Percentiles rank a stretch among this genome's conserved stretches.
Evolutionary conservation across 768 basidiomycete genomes (phyloP).

Genomic region (Mycena rebaudengoi): DNA sequence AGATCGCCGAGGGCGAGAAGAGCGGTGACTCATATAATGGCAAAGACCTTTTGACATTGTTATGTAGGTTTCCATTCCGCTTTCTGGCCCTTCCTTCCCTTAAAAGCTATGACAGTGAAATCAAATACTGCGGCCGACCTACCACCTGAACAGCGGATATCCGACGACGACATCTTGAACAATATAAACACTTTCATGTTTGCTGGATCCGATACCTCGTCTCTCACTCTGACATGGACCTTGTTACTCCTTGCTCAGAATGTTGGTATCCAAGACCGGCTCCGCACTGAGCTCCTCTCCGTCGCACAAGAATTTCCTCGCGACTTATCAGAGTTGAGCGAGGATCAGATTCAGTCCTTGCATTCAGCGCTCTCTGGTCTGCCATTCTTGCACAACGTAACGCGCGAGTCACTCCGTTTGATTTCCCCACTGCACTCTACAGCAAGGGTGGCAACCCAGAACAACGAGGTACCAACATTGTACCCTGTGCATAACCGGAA

Average conservation of each 20-base stretch:
- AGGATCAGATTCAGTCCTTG: slow-evolving; percentile 73
- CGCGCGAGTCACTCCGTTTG: slow-evolving; percentile 77
- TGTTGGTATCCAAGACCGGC: slow-evolving; percentile 69
- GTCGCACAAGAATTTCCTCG: slow-evolving; percentile 49
- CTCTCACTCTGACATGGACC: slow-evolving; percentile 86
- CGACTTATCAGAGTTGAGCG: slow-evolving; percentile 54
- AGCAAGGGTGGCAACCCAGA: slow-evolving; percentile 77
- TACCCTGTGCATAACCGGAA: slow-evolving; percentile 64
- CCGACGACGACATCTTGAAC: slow-evolving; percentile 87
- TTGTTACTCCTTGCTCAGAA: slow-evolving; percentile 75
- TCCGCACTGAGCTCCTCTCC: slow-evolving; percentile 74
- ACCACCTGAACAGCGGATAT: slow-evolving; percentile 73
- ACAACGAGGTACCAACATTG: slow-evolving; percentile 80
- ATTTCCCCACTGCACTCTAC: slow-evolving; percentile 86
- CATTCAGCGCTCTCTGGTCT: slow-evolving; percentile 64
- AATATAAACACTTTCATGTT: slow-evolving; percentile 93
- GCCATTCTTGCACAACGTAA: slow-evolving; percentile 79
- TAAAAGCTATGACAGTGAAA: slow-evolving; percentile 64
- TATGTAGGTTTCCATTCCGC: slow-evolving; percentile 62
- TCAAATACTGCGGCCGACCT: slow-evolving; percentile 81
- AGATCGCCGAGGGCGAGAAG: slow-evolving; percentile 68
- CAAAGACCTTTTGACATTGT: slow-evolving; percentile 79
- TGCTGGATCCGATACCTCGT: slow-evolving; percentile 89
- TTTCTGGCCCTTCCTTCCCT: not conserved
- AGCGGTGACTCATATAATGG: slow-evolving; percentile 61